phyloP scores from a whole-genome alignment of 805 yeast species.

The Barnettozyma sp. region DNA sequence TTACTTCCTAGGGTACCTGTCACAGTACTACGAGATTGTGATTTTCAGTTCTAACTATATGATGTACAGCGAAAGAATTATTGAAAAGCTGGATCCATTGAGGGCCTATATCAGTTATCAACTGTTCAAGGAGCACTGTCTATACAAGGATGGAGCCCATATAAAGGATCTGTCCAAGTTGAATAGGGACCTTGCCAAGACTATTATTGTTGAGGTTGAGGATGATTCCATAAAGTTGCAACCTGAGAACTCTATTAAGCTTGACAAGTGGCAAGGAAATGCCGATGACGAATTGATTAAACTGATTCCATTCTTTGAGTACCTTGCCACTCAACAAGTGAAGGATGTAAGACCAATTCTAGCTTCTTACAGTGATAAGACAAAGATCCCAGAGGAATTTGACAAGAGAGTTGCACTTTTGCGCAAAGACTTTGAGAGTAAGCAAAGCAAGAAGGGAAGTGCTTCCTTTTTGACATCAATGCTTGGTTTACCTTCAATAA shows the following conservation, averaged over 20 bases:
- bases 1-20: conserved; percentile 88
- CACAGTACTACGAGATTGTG: conserved; percentile 94
- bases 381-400: conserved; percentile 70
- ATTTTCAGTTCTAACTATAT: conserved; percentile 79
- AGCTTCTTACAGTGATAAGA: conserved; percentile 60
- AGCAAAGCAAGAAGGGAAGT: conserved; percentile 37
- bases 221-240: conserved; percentile 68
- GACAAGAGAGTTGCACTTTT: conserved; percentile 67
- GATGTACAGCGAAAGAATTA: conserved; percentile 78
- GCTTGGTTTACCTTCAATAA: conserved; percentile 53
- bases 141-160: conserved; percentile 77
- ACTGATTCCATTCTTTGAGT: conserved; percentile 90
- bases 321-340: conserved; percentile 78
- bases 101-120: conserved; percentile 85
- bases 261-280: conserved; percentile 81
- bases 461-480: conserved; percentile 50
- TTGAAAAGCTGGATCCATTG: conserved; percentile 87
- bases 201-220: conserved; percentile 72
- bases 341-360: conserved; percentile 88
- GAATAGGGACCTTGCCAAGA: conserved; percentile 85
- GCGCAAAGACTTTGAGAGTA: conserved; percentile 62
- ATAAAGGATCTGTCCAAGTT: conserved; percentile 84
- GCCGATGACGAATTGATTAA: conserved; percentile 73
- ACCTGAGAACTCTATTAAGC: conserved; percentile 89
- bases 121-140: conserved; percentile 82